A percentile compares a stretch with the other conserved stretches of the same genome.
These are phyloP conservation scores for Cetradonia linearis DNA, from an alignment of 495 filamentous ascomycete species.

Conservation along the genomic window DNA sequence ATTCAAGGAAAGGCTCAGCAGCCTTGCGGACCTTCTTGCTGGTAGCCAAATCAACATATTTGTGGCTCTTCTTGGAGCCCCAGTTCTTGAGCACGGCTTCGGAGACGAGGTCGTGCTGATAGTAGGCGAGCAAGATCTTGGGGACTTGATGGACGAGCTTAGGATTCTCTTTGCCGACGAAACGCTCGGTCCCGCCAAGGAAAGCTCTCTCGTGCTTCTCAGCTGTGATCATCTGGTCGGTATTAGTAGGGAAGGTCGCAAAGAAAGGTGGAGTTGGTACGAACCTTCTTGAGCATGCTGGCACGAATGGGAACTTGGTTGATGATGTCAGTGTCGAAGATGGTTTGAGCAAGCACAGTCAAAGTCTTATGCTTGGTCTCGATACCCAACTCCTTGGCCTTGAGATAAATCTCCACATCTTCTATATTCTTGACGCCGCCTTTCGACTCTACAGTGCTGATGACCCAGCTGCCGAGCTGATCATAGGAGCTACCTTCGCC, in stretches of 20 bases:
- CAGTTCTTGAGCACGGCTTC: constrained; percentile 85
- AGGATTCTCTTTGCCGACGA: constrained; percentile 72
- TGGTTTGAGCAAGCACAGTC: constrained; percentile 80
- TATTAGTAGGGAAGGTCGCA: background rate
- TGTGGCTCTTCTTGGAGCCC: constrained; percentile 92
- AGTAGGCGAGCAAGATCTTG: constrained; percentile 76
- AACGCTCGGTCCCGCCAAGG: constrained; percentile 92
- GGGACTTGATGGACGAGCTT: constrained; percentile 69
- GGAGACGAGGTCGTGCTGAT: constrained; percentile 73
- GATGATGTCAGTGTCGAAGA: constrained; percentile 84
- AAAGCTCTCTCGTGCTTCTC: constrained; percentile 94
- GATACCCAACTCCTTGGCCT: constrained; percentile 89
- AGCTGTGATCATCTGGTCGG: constrained; percentile 59
- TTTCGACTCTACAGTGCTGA: constrained; percentile 57
- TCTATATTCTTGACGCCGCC: constrained; percentile 65
- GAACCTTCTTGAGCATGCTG: constrained; percentile 73
- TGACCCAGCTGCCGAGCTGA: constrained; percentile 86
- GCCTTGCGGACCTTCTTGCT: constrained; percentile 95
- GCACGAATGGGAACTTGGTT: constrained; percentile 76
- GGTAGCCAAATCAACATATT: constrained; percentile 79
- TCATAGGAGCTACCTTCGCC: constrained; percentile 81
- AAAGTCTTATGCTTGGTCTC: constrained; percentile 90
- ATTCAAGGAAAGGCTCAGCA: constrained; percentile 84
- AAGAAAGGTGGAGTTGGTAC: constrained; percentile 22
- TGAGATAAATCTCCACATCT: constrained; percentile 85